Evolutionary conservation across 1,139 yeast species (phyloP).

Genomic region (Sugiyamaella pinicola): DNA sequence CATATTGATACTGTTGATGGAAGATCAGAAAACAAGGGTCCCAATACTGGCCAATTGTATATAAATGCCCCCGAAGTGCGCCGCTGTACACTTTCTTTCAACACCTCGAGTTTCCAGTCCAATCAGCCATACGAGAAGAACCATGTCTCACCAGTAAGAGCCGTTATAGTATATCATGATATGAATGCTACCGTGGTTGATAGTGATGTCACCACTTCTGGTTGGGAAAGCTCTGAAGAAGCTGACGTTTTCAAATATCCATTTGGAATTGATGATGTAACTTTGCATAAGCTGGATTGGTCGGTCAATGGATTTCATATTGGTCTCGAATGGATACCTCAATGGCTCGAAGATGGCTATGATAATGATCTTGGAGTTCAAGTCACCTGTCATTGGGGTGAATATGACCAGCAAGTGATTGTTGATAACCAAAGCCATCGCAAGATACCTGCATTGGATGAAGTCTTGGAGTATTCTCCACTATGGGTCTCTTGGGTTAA

Average conservation of each 20-base stretch:
- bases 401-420: constrained; percentile 52
- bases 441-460: constrained; percentile 69
- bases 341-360: constrained; percentile 51
- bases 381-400: constrained; percentile 75
- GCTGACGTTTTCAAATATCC: constrained; percentile 31
- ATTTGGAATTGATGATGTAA: constrained; percentile 62
- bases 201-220: neutral
- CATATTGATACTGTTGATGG: constrained; percentile 24
- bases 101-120: constrained; percentile 48
- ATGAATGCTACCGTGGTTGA: constrained; percentile 23
- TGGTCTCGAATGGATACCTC: constrained; percentile 79
- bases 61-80: constrained; percentile 65
- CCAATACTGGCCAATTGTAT: constrained; percentile 62
- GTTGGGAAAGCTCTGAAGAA: constrained; percentile 20
- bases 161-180: constrained; percentile 55
- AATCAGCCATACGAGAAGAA: constrained; percentile 32
- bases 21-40: constrained; percentile 50
- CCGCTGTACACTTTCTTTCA: constrained; percentile 62
- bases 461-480: constrained; percentile 66
- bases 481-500: constrained; percentile 66
- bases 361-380: constrained; percentile 51
- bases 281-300: constrained; percentile 68
- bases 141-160: constrained; percentile 58
- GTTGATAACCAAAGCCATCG: constrained; percentile 37
- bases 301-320: constrained; percentile 55